These are phyloP conservation scores for Xylaria sp. DNA, from an alignment of 2,329 filamentous ascomycete genomes.

Conservation along the genomic window DNA sequence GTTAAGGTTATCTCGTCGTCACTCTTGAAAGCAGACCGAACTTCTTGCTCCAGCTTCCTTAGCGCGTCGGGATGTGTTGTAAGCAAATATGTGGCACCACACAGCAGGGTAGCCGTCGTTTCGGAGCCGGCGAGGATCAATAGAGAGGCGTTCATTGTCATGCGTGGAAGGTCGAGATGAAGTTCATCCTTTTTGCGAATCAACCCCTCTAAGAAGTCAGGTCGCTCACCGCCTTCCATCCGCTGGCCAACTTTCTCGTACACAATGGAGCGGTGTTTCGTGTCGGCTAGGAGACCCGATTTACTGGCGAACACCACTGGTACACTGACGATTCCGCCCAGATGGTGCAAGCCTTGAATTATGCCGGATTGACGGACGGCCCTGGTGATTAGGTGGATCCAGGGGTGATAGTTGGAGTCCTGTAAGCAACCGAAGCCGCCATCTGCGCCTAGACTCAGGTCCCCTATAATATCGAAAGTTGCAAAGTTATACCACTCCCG, in stretches of 20 bases:
- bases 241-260: conserved; percentile 44
- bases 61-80: conserved; percentile 51
- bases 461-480: conserved; percentile 58
- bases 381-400: conserved; percentile 48
- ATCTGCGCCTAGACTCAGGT: conserved; percentile 58
- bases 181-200: conserved; percentile 46
- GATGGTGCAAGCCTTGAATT: conserved; percentile 18
- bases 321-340: conserved; percentile 16
- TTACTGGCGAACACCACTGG: conserved; percentile 26
- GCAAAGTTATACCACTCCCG: conserved; percentile 55
- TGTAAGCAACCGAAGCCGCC: conserved; percentile 53
- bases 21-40: conserved; percentile 52
- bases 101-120: conserved; percentile 60
- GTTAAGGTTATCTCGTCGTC: conserved; percentile 54
- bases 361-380: conserved; percentile 40
- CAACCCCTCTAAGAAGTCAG: conserved; percentile 50
- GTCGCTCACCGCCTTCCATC: conserved; percentile 43
- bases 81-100: conserved; percentile 54
- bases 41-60: conserved; percentile 52
- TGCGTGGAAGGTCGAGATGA: conserved; percentile 28
- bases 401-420: conserved; percentile 49
- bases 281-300: conserved; percentile 17
- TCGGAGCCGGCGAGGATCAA: conserved; percentile 61
- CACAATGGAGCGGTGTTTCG: conserved; percentile 38
- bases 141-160: conserved; percentile 41